Evolutionary conservation across 192 early-diverging fungal species (phyloP).

Genomic region (Entomortierella parvispora): DNA sequence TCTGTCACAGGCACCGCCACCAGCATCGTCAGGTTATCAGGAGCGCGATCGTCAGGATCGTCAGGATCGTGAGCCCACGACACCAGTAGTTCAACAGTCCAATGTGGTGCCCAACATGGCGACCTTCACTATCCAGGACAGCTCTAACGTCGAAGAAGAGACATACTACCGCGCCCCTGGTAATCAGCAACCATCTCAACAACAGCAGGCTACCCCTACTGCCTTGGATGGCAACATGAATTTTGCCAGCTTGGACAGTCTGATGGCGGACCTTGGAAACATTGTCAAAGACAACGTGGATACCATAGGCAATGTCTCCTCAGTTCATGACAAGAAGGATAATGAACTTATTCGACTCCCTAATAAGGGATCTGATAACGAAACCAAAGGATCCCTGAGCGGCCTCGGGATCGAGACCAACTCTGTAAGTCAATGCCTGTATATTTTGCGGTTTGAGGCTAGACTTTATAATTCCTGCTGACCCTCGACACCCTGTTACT

Average conservation of each 20-base stretch:
- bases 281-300: constrained; percentile 58
- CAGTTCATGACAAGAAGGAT: neutral
- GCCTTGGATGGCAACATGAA: constrained; percentile 53
- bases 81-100: constrained; percentile 44
- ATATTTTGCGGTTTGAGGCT: neutral
- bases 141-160: constrained; percentile 34
- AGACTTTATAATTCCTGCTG: neutral
- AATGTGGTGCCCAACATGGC: constrained; percentile 45
- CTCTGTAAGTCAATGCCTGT: constrained; percentile 2
- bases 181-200: too few species aligned
- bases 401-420: constrained; percentile 26
- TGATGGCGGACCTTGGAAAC: constrained; percentile 80
- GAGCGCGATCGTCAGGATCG: constrained; percentile 2
- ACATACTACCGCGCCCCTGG: constrained; percentile 36
- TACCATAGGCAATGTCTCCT: neutral
- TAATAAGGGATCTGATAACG: constrained; percentile 8
- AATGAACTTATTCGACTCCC: constrained; percentile 14
- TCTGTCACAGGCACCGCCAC: constrained; percentile 14
- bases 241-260: constrained; percentile 72
- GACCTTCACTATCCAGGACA: constrained; percentile 50
- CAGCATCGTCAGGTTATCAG: constrained; percentile 1
- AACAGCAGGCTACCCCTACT: constrained; percentile 19
- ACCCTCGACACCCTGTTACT: neutral
- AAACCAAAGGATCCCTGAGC: constrained; percentile 10
- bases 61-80: constrained; percentile 35